A percentile compares a stretch with the other conserved stretches of the same genome.
These are phyloP conservation scores for Kregervanrija fluxuum DNA, from an alignment of 805 yeast species.

Conservation along the genomic window DNA sequence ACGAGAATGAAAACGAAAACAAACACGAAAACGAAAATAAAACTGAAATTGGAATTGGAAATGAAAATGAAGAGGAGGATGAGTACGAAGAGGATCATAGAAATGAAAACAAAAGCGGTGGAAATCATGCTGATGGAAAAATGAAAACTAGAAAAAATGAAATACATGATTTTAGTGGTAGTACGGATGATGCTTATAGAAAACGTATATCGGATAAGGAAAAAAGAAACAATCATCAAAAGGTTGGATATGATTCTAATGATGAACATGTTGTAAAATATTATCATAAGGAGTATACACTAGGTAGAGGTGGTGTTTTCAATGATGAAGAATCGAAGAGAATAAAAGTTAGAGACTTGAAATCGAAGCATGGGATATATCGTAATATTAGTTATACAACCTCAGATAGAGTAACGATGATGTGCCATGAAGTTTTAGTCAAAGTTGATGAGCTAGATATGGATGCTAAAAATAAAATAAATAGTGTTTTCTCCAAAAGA, in stretches of 20 bases:
- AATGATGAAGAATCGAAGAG: slow-evolving; percentile 4
- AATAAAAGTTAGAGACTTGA: slow-evolving; percentile 2
- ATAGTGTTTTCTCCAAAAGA: slow-evolving; percentile 7
- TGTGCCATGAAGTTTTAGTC: slow-evolving; percentile 11
- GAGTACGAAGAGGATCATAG: background rate
- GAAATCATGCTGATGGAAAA: no score
- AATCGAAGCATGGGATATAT: slow-evolving; percentile 7
- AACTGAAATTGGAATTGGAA: background rate
- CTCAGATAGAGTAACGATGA: background rate
- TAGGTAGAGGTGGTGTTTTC: slow-evolving; percentile 13
- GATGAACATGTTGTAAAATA: background rate
- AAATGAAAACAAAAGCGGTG: background rate
- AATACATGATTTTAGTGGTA: background rate
- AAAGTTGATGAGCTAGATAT: slow-evolving; percentile 6
- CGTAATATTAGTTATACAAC: slow-evolving; percentile 5
- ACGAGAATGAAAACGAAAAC: background rate
- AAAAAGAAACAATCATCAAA: background rate
- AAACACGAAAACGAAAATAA: background rate
- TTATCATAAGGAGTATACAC: slow-evolving; percentile 5
- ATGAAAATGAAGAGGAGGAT: background rate
- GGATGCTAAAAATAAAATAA: slow-evolving; percentile 12
- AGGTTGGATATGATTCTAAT: no score
- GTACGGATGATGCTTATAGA: background rate
- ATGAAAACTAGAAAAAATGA: no score
- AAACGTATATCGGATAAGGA: background rate